Evolutionary conservation across 345 rosid genomes (phyloP), one percentile per base, ranked within the genome.

Genomic region (Brassica incana): DNA sequence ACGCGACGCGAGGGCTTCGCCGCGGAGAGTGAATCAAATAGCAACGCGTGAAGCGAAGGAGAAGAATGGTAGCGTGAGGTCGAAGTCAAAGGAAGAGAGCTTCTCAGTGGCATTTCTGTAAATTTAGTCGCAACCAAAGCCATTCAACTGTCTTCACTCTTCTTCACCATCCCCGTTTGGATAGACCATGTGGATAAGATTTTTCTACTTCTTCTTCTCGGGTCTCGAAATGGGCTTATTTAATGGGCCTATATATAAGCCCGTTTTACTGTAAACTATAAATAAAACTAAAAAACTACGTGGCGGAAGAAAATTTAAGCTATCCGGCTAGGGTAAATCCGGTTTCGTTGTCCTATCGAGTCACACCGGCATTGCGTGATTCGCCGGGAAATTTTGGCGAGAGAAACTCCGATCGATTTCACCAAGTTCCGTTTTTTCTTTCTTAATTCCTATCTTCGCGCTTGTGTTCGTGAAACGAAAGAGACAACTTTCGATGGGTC

Each of bases 401-500:
- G 18, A 20, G 73, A 60, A 63, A 11, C 79, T 62, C 75, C 61
- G 75, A 14, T 69, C 18, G 83, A 69, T 74, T 50, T 20, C 33
- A 35, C 71, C 64, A 62, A 9, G 67, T 64, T 72, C 23, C 54
- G 6, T 48, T 25, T 2, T 50, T 50, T 32, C 12, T n/a, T 3
- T 23, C 25, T 35, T 25, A 38, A n/a, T 20, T 20, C 60, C 16
- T 54, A 54, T 54, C 56, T 14, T n/a, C 56, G 56, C 0, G 12
- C 35, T 66, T 33, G 56, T 52, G 36, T 6, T 48, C 9, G 61
- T 18, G 52, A 78, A 23, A 71, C 30, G 69, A 59, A 59, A 73
- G 18, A 80, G 73, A 63, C 25, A 14, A 59, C 40, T 12, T 30
- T 72, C 12, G 65, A 81, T 96, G 99, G 99, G 98, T 76, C 92